Conservation (phyloP, 1,139 yeast genomes). For the Pichia terricola region DNA sequence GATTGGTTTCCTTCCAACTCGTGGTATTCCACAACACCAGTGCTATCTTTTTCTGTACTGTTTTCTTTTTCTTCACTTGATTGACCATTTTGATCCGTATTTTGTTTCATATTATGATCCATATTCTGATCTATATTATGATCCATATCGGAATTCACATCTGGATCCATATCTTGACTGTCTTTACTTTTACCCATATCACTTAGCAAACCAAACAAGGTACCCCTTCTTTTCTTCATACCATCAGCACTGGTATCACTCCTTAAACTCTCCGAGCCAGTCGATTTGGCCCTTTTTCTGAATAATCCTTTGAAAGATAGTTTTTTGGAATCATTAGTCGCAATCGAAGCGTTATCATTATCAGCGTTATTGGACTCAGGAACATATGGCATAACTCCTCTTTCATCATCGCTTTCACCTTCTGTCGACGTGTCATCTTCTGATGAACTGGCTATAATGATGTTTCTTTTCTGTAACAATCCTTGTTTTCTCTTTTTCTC, state of each 20-base stretch:
- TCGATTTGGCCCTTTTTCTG: constrained; percentile 9
- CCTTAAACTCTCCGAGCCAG: constrained; percentile 7
- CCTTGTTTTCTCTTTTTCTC: constrained; percentile 8
- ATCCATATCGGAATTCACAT: too few species aligned
- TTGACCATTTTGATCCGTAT: background rate
- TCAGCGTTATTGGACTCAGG: background rate
- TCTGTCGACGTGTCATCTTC: constrained; percentile 22
- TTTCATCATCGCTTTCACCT: constrained; percentile 14
- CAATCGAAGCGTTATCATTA: constrained; percentile 3
- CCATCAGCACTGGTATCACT: constrained; percentile 1
- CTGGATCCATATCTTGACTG: background rate
- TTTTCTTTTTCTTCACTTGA: background rate
- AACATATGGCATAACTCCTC: background rate
- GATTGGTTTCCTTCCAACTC: background rate
- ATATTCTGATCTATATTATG: too few species aligned
- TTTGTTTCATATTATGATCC: too few species aligned
- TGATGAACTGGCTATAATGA: constrained; percentile 8
- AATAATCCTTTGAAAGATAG: constrained; percentile 4
- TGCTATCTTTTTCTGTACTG: background rate
- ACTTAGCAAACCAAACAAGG: background rate
- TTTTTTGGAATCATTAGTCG: constrained; percentile 3
- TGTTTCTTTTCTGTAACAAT: constrained; percentile 1
- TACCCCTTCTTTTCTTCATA: background rate
- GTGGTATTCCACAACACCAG: background rate
- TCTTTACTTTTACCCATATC: constrained; percentile 4